phyloP scores from a whole-genome alignment of 805 yeast genomes.

The Candida arabinofermentans region DNA sequence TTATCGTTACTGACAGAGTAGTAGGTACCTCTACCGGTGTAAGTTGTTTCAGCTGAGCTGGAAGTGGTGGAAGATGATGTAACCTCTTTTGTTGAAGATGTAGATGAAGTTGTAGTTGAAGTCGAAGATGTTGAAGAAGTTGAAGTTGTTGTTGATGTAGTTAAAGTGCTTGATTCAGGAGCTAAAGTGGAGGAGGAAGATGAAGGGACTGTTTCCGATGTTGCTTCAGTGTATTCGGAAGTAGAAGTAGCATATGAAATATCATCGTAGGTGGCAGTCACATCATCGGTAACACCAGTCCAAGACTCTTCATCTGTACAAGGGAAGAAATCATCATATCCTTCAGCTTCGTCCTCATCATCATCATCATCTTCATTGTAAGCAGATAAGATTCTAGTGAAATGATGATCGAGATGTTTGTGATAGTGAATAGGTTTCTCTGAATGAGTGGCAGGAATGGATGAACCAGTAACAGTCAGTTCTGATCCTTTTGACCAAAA shows the following conservation, averaged over 20 bases:
- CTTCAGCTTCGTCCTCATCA: background rate
- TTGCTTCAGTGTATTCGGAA: background rate
- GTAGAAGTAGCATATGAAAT: background rate
- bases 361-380: background rate
- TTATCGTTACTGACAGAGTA: constrained; percentile 45
- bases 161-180: background rate
- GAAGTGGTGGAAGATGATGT: constrained; percentile 1
- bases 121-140: constrained; percentile 5
- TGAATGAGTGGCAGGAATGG: too few species aligned
- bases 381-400: too few species aligned
- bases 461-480: too few species aligned
- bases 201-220: constrained; percentile 6
- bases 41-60: constrained; percentile 2
- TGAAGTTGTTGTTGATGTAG: constrained; percentile 6
- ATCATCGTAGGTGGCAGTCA: background rate
- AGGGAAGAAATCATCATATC: background rate
- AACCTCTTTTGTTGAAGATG: too few species aligned
- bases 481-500: too few species aligned
- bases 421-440: too few species aligned
- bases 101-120: background rate
- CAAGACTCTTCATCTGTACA: too few species aligned
- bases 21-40: constrained; percentile 47
- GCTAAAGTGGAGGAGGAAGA: constrained; percentile 5
- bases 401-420: too few species aligned
- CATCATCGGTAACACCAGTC: too few species aligned